Evolutionary conservation across 352 stramenopile species (phyloP).

Genomic region (Pythium myriotylum): DNA sequence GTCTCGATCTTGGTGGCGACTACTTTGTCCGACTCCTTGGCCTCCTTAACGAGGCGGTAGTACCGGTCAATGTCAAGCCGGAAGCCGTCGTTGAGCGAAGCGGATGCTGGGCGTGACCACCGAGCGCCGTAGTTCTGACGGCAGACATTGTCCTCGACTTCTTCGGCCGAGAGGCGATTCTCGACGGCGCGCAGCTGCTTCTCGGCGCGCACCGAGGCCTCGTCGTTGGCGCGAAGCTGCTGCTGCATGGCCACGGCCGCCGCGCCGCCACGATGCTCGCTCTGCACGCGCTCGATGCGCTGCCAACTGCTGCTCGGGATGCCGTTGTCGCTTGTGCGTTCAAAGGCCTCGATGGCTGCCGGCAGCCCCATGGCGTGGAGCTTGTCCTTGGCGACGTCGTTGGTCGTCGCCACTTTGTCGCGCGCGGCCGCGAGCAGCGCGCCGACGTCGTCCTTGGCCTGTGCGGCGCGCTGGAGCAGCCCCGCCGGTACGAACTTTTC

Average conservation of each 20-base stretch:
- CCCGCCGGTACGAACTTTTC: conserved; percentile 65
- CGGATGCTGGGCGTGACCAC: conserved; percentile 62
- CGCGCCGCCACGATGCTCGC: conserved; percentile 12
- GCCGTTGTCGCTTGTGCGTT: conserved; percentile 61
- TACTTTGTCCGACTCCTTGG: conserved; percentile 67
- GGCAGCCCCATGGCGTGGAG: conserved; percentile 64
- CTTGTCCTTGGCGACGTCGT: conserved; percentile 52
- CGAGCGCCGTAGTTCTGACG: conserved; percentile 64
- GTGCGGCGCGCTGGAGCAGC: conserved; percentile 47
- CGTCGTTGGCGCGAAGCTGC: conserved; percentile 56
- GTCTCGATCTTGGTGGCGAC: conserved; percentile 50
- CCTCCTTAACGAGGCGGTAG: conserved; percentile 71
- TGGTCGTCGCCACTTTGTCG: conserved; percentile 48
- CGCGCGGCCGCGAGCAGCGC: conserved; percentile 43
- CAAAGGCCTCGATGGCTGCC: conserved; percentile 79
- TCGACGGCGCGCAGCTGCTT: conserved; percentile 63
- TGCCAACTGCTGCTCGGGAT: conserved; percentile 60
- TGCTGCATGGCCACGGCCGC: conserved; percentile 38
- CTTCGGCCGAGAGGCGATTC: conserved; percentile 52
- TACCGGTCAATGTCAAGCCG: conserved; percentile 71
- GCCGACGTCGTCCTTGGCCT: conserved; percentile 53
- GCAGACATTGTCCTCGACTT: conserved; percentile 70
- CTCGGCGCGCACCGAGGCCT: conserved; percentile 52
- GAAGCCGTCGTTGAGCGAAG: conserved; percentile 58
- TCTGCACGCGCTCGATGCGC: conserved; percentile 56